Evolutionary conservation across 1,284 basidiomycete genomes (phyloP), one percentile per base, ranked within the genome.

Genomic region (Butyriboletus regius): DNA sequence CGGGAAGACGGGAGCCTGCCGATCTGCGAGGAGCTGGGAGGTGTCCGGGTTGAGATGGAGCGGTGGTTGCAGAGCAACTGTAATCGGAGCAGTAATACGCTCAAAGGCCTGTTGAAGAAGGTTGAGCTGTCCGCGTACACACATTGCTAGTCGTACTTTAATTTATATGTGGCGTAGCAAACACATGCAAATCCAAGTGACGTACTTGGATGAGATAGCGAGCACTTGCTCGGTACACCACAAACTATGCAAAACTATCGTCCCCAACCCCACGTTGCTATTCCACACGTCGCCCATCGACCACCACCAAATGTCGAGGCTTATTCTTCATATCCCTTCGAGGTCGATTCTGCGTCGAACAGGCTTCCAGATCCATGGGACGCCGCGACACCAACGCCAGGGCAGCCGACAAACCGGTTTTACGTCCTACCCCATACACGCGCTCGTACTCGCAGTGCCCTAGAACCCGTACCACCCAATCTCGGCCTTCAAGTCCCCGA

Each of bases 91-190:
- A 92, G 89, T 51, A 91, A 88, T 66, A 91, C 83, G 42, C 71
- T 97, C 58, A 92, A 91, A 69, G 83, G 82, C 1, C 70, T 93
- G 61, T 71, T 94, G 65, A 88, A 85, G 74, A 90, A 87, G 70
- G 77, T 91, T 28, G 84, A 88, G 60, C 62, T 78, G 51, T 73
- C 76, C 4, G 74, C 75, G 53, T 68, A 66, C 42, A 65, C 56
- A n/a, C 46, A 53, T 20, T 69, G 66, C 26, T 26, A 9, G 22
- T 22, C 24, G 8, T 26, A 26, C 9, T 26, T n/a, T n/a, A n/a
- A n/a, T n/a, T n/a, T 8, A 8, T 2, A 13, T 17, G 22, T 29
- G 28, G 7, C 14, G 17, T 38, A 40, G 26, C 50, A 63, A 60
- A 58, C 50, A 66, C 24, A 29, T 42, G 35, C 52, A 61, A 65